Evolutionary conservation across 345 rosid genomes (phyloP).

Genomic region (Lumnitzera littorea): DNA sequence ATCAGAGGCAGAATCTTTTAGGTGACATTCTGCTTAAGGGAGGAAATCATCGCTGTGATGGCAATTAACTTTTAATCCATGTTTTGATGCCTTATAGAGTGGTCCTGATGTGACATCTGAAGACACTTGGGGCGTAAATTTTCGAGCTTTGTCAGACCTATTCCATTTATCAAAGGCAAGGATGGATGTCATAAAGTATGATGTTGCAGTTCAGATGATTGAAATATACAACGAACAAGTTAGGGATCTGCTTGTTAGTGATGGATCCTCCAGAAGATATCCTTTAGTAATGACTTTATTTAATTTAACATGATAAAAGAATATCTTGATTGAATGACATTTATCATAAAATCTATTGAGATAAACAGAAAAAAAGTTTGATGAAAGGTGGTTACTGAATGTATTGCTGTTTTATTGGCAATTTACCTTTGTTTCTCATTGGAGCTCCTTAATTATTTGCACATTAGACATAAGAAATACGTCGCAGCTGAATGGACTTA

Average conservation of each 20-base stretch:
- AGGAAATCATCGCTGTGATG: background rate
- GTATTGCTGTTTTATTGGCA: too few relatives aligned
- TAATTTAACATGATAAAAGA: background rate
- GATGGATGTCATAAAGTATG: conserved; percentile 52
- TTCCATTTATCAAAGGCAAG: conserved; percentile 76
- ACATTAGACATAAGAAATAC: conserved; percentile 95
- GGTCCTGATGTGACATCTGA: conserved; percentile 78
- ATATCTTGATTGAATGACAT: background rate
- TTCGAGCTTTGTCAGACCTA: conserved; percentile 79
- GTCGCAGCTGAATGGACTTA: conserved; percentile 84
- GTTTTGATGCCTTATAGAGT: conserved; percentile 41
- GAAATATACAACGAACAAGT: conserved; percentile 99
- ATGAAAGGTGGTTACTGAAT: too few relatives aligned
- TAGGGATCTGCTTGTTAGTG: conserved; percentile 73
- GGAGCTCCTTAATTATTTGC: conserved; percentile 34
- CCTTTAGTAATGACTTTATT: conserved; percentile 28
- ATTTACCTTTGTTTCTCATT: background rate
- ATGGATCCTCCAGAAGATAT: conserved; percentile 94
- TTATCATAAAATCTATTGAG: background rate
- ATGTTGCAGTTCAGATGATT: conserved; percentile 96
- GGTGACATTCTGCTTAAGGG: too few relatives aligned
- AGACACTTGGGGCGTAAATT: conserved; percentile 94
- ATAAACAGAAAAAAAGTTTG: too few relatives aligned
- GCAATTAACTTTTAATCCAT: background rate
- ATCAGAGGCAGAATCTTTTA: too few relatives aligned